Evolutionary conservation across 1,284 basidiomycete species (phyloP).

Genomic region (Hemileia vastatrix): DNA sequence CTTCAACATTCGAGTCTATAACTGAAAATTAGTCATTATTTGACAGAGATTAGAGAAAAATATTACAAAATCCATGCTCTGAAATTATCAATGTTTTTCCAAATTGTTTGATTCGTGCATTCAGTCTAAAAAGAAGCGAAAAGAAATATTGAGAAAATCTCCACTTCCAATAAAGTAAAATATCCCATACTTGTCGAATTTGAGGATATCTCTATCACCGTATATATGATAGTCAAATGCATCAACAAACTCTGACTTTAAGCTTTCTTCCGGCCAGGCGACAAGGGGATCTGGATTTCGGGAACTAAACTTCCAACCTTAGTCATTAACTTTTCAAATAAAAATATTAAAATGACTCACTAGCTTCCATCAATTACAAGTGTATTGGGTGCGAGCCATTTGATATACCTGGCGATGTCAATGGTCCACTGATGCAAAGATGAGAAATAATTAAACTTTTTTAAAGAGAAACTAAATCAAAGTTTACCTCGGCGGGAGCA

Average conservation of each 20-base stretch:
- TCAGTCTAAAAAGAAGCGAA: not conserved
- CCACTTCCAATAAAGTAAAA: too few relatives aligned
- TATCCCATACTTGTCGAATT: not conserved
- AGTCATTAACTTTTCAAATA: not conserved
- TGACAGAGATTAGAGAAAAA: not conserved
- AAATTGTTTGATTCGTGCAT: not conserved
- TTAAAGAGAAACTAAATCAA: not conserved
- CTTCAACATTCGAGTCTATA: not conserved
- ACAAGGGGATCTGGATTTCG: not conserved
- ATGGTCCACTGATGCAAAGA: not conserved
- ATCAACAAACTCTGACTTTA: not conserved
- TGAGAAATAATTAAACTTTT: too few relatives aligned
- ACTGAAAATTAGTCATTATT: not conserved
- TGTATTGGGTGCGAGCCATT: not conserved
- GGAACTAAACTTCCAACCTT: not conserved
- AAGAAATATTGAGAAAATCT: too few relatives aligned
- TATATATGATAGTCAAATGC: not conserved
- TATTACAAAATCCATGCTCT: conserved; percentile 2
- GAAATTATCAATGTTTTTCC: not conserved
- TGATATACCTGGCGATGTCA: conserved; percentile 1
- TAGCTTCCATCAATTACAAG: conserved; percentile 8
- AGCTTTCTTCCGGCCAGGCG: not conserved
- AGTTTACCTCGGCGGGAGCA: too few relatives aligned
- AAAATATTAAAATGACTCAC: not conserved
- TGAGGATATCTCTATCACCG: not conserved